Base-by-base conservation (phyloP, 1,139 yeast species). In the Spencermartinsiella ligniputridi region DNA sequence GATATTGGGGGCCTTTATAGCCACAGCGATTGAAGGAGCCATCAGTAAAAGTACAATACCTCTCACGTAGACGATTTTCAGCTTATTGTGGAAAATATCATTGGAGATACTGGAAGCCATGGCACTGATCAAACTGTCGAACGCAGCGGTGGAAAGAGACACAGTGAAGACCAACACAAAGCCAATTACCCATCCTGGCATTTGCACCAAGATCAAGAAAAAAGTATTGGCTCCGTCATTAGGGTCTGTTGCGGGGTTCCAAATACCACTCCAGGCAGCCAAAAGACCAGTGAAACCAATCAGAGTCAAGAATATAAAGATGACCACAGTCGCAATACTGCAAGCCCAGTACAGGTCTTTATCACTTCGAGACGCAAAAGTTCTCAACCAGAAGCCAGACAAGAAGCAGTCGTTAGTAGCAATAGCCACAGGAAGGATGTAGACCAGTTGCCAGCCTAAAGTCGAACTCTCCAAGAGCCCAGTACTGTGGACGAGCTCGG, bases 351-450 rank as follows among this genome's bases (percentile, higher is more conserved):
- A 67, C 57, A 90, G 72, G 59, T 89, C 96, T 56, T 72, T 79
- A 64, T 88, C 79, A 9, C 89, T 70, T 51, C 79, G 78, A 13
- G 96, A 83, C 3, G 97, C 96, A 70, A 90, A 90, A 0, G 97
- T 85, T 60, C 97, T 75, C 53, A 90, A 70, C 97, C 97, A 90
- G 63, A 89, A 89, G 0, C 96, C 96, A 29, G 95, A 79, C 75
- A 90, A 71, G 64, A 90, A 89, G 59, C 90, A 80, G 61, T 88
- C 96, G 58, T 90, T 90, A 35, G 97, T 86, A 42, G 88, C 76
- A 60, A 90, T 83, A 22, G 97, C 97, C 37, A 90, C 83, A 9
- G 84, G 77, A 50, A 90, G 70, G 52, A 90, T 89, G 63, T 88
- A 90, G 35, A 89, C 66, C 53, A 90, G 74, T 71, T 89, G 94